A percentile compares a stretch with the other conserved stretches of the same genome.
phyloP scores from a whole-genome alignment of 202 grass and related monocot genomes.

The Eragrostis tef region DNA sequence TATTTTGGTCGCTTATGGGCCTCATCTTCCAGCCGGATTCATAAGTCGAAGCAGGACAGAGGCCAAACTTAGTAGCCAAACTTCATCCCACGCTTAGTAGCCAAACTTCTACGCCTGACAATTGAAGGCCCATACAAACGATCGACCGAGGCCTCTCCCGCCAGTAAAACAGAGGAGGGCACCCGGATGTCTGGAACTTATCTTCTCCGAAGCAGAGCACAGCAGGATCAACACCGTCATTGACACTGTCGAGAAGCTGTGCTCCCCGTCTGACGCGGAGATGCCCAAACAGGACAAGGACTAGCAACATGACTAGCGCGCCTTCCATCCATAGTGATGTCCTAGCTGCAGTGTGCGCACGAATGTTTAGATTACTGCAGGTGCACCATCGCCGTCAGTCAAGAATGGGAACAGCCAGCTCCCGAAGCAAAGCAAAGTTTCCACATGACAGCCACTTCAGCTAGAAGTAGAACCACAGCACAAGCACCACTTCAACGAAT shows the following conservation, averaged over 20 bases:
- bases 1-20: background rate
- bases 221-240: no score
- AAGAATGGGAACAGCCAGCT: background rate
- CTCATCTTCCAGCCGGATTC: background rate
- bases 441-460: background rate
- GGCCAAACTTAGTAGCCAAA: no score
- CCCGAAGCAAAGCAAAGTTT: slow-evolving; percentile 37
- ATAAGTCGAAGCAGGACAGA: background rate
- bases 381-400: slow-evolving; percentile 12
- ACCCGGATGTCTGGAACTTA: no score
- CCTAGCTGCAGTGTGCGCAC: background rate
- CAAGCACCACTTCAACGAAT: background rate
- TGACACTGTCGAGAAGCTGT: no score
- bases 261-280: no score
- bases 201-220: no score
- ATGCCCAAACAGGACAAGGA: no score
- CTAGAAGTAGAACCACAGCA: no score
- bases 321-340: no score
- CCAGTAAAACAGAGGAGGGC: no score
- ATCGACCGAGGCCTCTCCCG: background rate
- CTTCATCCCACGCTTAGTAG: background rate
- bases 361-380: background rate
- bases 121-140: background rate
- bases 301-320: no score
- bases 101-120: background rate